Percentiles rank a stretch among this genome's conserved stretches.
phyloP scores from a whole-genome alignment of 2,329 filamentous ascomycete species.

The Epichloe hybrida region DNA sequence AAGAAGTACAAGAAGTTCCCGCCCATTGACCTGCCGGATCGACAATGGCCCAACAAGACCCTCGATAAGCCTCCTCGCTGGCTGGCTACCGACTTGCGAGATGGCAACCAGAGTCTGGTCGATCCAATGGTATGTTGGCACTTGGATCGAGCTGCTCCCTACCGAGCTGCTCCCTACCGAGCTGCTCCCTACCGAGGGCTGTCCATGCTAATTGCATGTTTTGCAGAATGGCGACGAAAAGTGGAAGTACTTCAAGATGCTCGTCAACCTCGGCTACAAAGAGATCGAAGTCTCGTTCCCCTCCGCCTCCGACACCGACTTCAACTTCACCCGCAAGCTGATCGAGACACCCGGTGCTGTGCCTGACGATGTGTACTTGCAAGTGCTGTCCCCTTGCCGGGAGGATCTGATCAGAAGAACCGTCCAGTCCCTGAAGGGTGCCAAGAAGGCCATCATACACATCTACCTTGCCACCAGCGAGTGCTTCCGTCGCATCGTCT shows the following conservation, averaged over 20 bases:
- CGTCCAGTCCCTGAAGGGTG: constrained; percentile 74
- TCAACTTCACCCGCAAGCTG: constrained; percentile 80
- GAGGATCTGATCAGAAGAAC: constrained; percentile 82
- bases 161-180: too few species aligned
- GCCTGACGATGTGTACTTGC: constrained; percentile 81
- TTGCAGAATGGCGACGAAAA: constrained; percentile 82
- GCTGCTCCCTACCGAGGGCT: neutral
- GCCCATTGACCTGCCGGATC: constrained; percentile 44
- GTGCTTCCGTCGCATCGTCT: constrained; percentile 86
- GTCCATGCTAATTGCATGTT: neutral
- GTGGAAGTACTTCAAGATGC: constrained; percentile 89
- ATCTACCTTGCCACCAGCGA: constrained; percentile 93
- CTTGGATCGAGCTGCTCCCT: neutral
- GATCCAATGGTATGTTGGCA: constrained; percentile 64
- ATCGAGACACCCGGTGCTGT: constrained; percentile 73
- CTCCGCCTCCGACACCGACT: constrained; percentile 88
- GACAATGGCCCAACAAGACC: constrained; percentile 73
- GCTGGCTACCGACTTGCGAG: constrained; percentile 71
- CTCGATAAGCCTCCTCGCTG: constrained; percentile 79
- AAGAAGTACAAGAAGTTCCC: constrained; percentile 64
- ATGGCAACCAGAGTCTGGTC: constrained; percentile 87
- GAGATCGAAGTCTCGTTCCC: constrained; percentile 96
- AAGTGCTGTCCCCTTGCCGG: constrained; percentile 84
- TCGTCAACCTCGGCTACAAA: constrained; percentile 85
- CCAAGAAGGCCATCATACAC: constrained; percentile 89